Conservation (phyloP, 805 yeast genomes). For the Ogataea haglerorum region DNA sequence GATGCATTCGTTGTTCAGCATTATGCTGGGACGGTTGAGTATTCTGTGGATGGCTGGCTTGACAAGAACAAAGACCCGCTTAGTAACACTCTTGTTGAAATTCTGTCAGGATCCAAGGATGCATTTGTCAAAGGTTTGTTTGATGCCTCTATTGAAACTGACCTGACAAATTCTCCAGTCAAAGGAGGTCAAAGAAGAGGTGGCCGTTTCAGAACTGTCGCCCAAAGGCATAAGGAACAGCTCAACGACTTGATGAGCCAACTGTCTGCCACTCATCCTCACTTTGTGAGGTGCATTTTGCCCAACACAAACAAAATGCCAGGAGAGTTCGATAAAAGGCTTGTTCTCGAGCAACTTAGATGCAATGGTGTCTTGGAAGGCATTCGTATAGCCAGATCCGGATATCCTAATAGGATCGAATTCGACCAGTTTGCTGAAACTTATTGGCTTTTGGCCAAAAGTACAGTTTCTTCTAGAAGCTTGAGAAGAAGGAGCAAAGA, state of each 20-base stretch:
- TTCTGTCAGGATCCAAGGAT: constrained; percentile 58
- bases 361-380: constrained; percentile 99
- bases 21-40: constrained; percentile 96
- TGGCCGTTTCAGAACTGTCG: constrained; percentile 67
- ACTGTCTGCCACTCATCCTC: constrained; percentile 81
- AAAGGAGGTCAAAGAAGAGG: constrained; percentile 26
- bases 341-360: constrained; percentile 84
- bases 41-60: constrained; percentile 87
- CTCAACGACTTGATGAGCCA: constrained; percentile 67
- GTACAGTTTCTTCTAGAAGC: constrained; percentile 32
- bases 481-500: constrained; percentile 48
- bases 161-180: constrained; percentile 31
- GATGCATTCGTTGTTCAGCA: constrained; percentile 83
- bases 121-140: constrained; percentile 56
- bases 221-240: constrained; percentile 87
- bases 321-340: constrained; percentile 61
- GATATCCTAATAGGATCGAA: constrained; percentile 88
- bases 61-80: constrained; percentile 93
- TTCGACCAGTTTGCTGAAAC: constrained; percentile 77
- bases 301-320: constrained; percentile 81
- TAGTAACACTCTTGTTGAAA: constrained; percentile 64
- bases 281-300: constrained; percentile 91
- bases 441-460: constrained; percentile 64
- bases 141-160: constrained; percentile 24
- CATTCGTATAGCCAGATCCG: constrained; percentile 93